Base-by-base conservation (phyloP, 2,329 filamentous ascomycete genomes). In the Ceratocystis albifundus region DNA sequence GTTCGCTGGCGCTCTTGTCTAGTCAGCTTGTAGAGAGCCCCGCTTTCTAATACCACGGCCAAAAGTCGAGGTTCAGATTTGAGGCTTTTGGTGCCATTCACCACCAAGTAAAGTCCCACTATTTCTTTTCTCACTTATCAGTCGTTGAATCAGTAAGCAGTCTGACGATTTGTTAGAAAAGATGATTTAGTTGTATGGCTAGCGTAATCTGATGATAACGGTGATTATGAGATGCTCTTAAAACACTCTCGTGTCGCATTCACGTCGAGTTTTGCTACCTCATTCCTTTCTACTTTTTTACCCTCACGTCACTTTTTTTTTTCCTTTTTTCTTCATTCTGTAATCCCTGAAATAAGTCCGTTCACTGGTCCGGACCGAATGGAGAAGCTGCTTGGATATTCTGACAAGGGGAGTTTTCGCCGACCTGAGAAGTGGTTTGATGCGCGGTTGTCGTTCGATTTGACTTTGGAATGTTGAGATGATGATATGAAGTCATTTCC, bases 321-420 rank as follows among this genome's bases (percentile, higher is more conserved):
- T 46, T 5, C 20, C 20, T 48, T 48, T 48, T n/a, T 48, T 46
- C n/a, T 6, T 48, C n/a, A 15, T n/a, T 30, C 28, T 12, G 22
- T 12, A 12, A 57, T 57, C 53, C 53, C 53, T 57, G 53, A 57
- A 41, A 41, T 41, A 41, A 57, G 53, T 57, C 53, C 53, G 53
- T 57, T 57, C 53, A 57, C 53, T 57, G 53, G 53, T 30, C 53
- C 53, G 53, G 53, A 17, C 53, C 53, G 53, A 57, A 57, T 57
- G 53, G 53, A 32, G 53, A 32, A 15, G 46, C 10, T 30, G 10
- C 28, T 57, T 28, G 53, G 53, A 4, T n/a, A 22, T 30, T n/a
- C 22, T 50, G 46, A 50, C 46, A 50, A 10, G 46, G 46, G n/a
- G n/a, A 20, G n/a, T 50, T n/a, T 50, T 5, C 53, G n/a, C 53